Evolutionary conservation across 306 rosid species (phyloP).

Genomic region (Cicer judaicum): DNA sequence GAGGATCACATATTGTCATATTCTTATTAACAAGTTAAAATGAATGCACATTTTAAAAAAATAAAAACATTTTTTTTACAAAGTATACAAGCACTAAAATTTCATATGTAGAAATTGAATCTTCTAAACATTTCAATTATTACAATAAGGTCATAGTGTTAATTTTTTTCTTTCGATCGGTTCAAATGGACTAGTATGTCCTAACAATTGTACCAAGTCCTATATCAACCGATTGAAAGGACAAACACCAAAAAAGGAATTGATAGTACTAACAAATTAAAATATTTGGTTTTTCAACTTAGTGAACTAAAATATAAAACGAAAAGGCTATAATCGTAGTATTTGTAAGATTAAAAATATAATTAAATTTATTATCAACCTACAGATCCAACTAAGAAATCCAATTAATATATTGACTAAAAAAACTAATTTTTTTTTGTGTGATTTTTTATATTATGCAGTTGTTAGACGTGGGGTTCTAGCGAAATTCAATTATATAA

Average conservation of each 20-base stretch:
- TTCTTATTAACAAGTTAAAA: too few relatives aligned
- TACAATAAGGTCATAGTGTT: neutral
- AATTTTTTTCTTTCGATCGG: neutral
- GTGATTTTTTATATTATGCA: slow-evolving; percentile 58
- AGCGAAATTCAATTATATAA: slow-evolving; percentile 66
- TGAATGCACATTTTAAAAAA: too few relatives aligned
- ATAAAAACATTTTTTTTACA: too few relatives aligned
- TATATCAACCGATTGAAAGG: neutral
- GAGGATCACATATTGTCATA: too few relatives aligned
- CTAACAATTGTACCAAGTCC: neutral
- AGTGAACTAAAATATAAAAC: too few relatives aligned
- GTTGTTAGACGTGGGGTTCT: slow-evolving; percentile 67
- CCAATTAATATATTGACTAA: neutral
- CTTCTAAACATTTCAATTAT: neutral
- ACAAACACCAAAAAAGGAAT: neutral
- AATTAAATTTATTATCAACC: too few relatives aligned
- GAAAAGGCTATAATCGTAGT: neutral
- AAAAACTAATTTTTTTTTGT: neutral
- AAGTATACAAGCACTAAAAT: too few relatives aligned
- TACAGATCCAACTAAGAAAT: too few relatives aligned
- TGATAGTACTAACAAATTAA: neutral
- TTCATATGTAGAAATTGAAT: too few relatives aligned
- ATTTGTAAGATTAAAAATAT: too few relatives aligned
- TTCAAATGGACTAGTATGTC: neutral
- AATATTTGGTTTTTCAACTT: neutral